Conservation (phyloP, 2,329 filamentous ascomycete genomes). For the Xylariaceae sp. region DNA sequence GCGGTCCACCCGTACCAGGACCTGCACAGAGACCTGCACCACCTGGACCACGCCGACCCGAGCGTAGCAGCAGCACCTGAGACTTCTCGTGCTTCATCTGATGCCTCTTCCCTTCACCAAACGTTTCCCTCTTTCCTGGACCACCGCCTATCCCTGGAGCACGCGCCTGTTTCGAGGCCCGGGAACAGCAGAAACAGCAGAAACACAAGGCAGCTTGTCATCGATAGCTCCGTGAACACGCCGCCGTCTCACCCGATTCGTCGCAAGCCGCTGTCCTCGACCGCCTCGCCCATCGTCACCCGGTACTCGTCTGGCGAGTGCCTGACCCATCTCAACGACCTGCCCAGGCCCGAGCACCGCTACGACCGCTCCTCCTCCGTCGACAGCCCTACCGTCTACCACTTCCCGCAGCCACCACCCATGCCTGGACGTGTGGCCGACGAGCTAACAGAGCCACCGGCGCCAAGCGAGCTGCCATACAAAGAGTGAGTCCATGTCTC, state of each 20-base stretch:
- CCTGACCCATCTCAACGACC: constrained; percentile 28
- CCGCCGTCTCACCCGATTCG: constrained; percentile 33
- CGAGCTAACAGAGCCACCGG: constrained; percentile 12
- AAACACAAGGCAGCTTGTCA: constrained; percentile 24
- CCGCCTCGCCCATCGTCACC: constrained; percentile 43
- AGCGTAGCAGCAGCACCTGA: constrained; percentile 24
- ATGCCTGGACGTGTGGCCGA: constrained; percentile 14
- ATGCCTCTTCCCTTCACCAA: constrained; percentile 19
- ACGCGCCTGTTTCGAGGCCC: constrained; percentile 20
- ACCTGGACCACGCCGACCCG: too few relatives aligned
- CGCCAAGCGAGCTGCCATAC: constrained; percentile 12
- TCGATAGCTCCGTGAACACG: constrained; percentile 14
- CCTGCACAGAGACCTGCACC: too few relatives aligned
- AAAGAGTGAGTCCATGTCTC: constrained; percentile 25
- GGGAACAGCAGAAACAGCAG: constrained; percentile 20
- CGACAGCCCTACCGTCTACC: constrained; percentile 56
- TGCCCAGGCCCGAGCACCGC: constrained; percentile 43
- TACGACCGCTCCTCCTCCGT: constrained; percentile 48
- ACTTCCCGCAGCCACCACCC: constrained; percentile 35
- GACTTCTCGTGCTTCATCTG: constrained; percentile 32
- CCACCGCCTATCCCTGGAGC: constrained; percentile 19
- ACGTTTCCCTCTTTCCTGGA: constrained; percentile 18
- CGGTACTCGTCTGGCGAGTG: constrained; percentile 38
- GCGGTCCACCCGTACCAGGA: neutral
- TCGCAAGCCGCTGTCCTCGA: constrained; percentile 53